phyloP scores from a whole-genome alignment of 2,329 filamentous ascomycete genomes.

The Nemania serpens region DNA sequence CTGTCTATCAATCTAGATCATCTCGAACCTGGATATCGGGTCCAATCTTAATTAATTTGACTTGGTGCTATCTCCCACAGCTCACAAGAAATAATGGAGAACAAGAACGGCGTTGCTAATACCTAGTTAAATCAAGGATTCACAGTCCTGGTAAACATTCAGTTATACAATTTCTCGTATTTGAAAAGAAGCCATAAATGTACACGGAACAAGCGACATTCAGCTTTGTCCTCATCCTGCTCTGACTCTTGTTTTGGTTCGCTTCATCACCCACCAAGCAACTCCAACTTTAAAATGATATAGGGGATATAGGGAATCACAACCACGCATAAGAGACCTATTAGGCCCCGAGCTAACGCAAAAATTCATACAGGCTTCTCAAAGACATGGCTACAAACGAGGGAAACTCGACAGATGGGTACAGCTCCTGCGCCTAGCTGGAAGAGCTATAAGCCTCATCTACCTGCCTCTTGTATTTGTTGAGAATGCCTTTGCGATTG shows the following conservation, averaged over 20 bases:
- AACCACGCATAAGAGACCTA: not conserved
- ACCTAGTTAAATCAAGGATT: too few species aligned
- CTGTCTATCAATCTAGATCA: too few species aligned
- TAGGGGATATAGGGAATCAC: not conserved
- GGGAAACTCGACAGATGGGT: too few species aligned
- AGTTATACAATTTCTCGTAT: not conserved
- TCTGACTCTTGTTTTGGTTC: not conserved
- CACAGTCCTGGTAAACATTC: not conserved
- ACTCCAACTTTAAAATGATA: not conserved
- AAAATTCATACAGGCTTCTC: not conserved
- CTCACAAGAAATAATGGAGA: too few species aligned
- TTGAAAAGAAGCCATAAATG: slow-evolving; percentile 15
- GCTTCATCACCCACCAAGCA: not conserved
- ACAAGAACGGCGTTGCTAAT: too few species aligned
- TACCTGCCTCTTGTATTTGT: slow-evolving; percentile 65
- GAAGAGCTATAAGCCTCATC: slow-evolving; percentile 60
- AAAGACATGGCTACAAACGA: not conserved
- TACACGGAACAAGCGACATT: slow-evolving; percentile 6
- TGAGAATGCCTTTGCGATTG: slow-evolving; percentile 69
- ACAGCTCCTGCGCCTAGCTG: slow-evolving; percentile 27
- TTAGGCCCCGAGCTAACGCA: not conserved
- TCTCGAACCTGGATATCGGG: not conserved
- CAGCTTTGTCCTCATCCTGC: not conserved
- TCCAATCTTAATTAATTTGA: too few species aligned
- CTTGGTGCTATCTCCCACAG: too few species aligned